Conservation (phyloP, 2,329 filamentous ascomycete species). For the Aureobasidium leucospermi region DNA sequence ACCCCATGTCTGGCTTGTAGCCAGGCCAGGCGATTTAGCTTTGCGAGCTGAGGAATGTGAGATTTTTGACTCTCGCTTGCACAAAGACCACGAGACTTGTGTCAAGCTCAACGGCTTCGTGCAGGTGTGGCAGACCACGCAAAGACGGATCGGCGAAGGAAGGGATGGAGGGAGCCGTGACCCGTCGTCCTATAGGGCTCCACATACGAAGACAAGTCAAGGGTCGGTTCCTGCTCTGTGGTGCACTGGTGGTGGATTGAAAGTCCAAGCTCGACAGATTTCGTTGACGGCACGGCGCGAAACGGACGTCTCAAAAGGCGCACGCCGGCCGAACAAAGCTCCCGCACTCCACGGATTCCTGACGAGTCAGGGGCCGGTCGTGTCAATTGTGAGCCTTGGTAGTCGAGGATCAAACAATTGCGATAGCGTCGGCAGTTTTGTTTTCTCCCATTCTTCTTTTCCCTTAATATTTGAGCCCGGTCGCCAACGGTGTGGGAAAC, state of each 20-base stretch:
- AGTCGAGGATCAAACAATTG: slow-evolving; percentile 1
- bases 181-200: not conserved
- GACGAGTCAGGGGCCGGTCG: slow-evolving; percentile 1
- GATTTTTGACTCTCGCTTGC: slow-evolving; percentile 8
- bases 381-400: slow-evolving; percentile 1
- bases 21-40: not conserved
- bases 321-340: not conserved
- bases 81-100: not conserved
- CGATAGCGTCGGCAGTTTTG: not conserved
- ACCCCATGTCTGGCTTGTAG: not conserved
- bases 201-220: not conserved
- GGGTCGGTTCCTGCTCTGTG: not conserved
- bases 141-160: not conserved
- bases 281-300: slow-evolving; percentile 3
- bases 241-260: not conserved
- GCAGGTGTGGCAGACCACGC: not conserved
- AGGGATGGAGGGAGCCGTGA: not conserved
- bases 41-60: not conserved
- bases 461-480: not conserved
- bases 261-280: slow-evolving; percentile 5
- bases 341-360: slow-evolving; percentile 1
- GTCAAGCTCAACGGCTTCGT: not conserved
- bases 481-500: not conserved
- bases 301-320: not conserved
- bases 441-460: not conserved